Percentiles rank a stretch among this genome's conserved stretches.
These are phyloP conservation scores for Penicillium sumatraense DNA, from an alignment of 2,329 filamentous ascomycete genomes.

Conservation along the genomic window DNA sequence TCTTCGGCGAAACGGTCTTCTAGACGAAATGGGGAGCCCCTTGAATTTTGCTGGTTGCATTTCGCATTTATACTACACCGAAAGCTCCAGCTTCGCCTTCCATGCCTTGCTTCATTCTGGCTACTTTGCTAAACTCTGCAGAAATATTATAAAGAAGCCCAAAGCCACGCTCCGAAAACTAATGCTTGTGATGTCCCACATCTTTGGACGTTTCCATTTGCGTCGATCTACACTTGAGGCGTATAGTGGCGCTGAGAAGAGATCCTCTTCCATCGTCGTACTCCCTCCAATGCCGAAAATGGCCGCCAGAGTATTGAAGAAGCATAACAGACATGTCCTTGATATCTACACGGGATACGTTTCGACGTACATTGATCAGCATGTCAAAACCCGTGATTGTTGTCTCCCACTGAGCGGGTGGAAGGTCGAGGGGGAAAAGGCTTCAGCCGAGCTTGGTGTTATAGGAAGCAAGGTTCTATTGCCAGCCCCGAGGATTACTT, in stretches of 20 bases:
- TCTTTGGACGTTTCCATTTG: conserved; percentile 64
- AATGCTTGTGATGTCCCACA: conserved; percentile 70
- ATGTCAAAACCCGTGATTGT: conserved; percentile 60
- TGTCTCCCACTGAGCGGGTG: conserved; percentile 63
- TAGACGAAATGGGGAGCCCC: conserved; percentile 65
- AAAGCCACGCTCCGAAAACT: conserved; percentile 61
- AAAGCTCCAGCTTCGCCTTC: conserved; percentile 76
- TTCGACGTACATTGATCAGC: conserved; percentile 68
- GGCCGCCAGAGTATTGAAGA: conserved; percentile 60
- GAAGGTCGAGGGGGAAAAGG: conserved; percentile 27
- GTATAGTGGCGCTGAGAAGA: conserved; percentile 53
- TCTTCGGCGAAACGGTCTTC: conserved; percentile 68
- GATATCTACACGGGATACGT: conserved; percentile 72
- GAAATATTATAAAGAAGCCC: conserved; percentile 57
- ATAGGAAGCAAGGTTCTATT: background rate
- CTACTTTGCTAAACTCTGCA: conserved; percentile 70
- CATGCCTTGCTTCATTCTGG: conserved; percentile 73
- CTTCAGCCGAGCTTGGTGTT: conserved; percentile 25
- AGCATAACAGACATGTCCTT: conserved; percentile 69
- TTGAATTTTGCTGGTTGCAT: conserved; percentile 74
- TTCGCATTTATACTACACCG: conserved; percentile 75
- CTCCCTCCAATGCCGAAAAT: conserved; percentile 63
- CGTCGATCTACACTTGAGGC: conserved; percentile 49
- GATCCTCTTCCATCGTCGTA: conserved; percentile 41
- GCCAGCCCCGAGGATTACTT: conserved; percentile 52